Evolutionary conservation across 306 rosid genomes (phyloP), one percentile per base, ranked within the genome.

Genomic region (Medicago arabica): DNA sequence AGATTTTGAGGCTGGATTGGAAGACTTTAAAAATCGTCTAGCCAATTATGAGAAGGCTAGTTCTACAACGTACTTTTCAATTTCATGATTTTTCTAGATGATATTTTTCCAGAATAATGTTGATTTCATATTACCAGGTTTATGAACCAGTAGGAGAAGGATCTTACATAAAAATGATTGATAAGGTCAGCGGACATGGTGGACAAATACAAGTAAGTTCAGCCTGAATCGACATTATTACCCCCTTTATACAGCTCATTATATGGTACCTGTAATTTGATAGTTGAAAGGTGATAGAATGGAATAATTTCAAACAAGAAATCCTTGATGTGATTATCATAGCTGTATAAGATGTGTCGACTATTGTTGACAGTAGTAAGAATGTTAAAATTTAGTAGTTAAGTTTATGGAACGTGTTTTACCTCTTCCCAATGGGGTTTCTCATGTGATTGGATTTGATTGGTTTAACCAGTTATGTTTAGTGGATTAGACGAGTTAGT

Each of bases 71-170:
- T 12, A 19, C 62, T 70, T 82, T 57, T 80, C 16, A 41, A 61
- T 80, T 57, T 82, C 25, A 47, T 58, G 80, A 62, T 81, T 79
- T 39, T 75, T 67, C 47, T 63, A 38, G 61, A 50, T 67, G 51
- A 67, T 43, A 15, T 69, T 57, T 75, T 77, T 70, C 53, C 74
- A 68, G n/a, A 59, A 55, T 55, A 58, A 67, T 76, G 34, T 73
- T 75, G 62, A 75, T 57, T 66, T 72, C 50, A 69, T 80, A 61
- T 72, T 74, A 66, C 70, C 81, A 95, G 99, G 96, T 82, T 66
- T 95, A 95, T 80, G 99, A 95, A 80, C 81, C 97, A 53, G 99
- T 95, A 28, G 93, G 89, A 83, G 99, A 95, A 88, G 99, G 99
- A 54, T 95, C 99, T 17, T 95, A 92, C 85, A 90, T 95, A 85